Base-by-base conservation (phyloP, 345 rosid species). In the Psidium friedrichsthalianum region DNA sequence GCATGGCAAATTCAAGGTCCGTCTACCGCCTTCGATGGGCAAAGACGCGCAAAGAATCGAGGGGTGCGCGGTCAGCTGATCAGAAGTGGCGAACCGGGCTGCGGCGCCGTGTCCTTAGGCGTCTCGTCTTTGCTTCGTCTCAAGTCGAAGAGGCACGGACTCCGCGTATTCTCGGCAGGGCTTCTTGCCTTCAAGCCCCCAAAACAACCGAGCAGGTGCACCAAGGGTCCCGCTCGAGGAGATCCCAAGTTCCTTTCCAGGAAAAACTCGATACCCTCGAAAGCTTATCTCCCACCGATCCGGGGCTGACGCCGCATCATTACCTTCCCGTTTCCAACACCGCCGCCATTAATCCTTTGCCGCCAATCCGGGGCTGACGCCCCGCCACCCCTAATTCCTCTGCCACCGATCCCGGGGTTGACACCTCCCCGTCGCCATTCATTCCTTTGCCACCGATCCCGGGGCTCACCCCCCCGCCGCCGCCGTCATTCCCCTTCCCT, bases 161-260 rank as follows among this genome's bases (percentile, higher is more conserved):
- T 84, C 8, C 90, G 90, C 4, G 85, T 93, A 24, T 96, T 94
- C 93, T 94, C 98, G 18, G 97, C 98, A 11, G 99, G 99, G 6
- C 89, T 92, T 88, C 95, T 95, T 86, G 89, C 95, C 83, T 94
- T 97, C 91, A 97, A 91, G 91, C 99, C 98, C 0, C 59, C 89
- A 8, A 93, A 89, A n/a, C 95, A 89, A 80, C 96, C 98, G 13
- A 85, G 69, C 24, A 80, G 93, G 5, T 97, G 98, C 86, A 91
- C 89, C 6, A 12, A 69, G 12, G 47, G 47, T 69, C 25, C 80
- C 1, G 47, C 80, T 36, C 24, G 25, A 20, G 80, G 13, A 69
- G 80, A 36, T 69, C 80, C 42, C 57, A 42, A 81, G 56, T 16
- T 90, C 64, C 82, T 59, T n/a, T 11, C 83, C 88, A 83, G 86